Percentiles rank a stretch among this genome's conserved stretches.
These are phyloP conservation scores for Phyllachora maydis DNA, from an alignment of 2,329 filamentous ascomycete species.

Conservation along the genomic window DNA sequence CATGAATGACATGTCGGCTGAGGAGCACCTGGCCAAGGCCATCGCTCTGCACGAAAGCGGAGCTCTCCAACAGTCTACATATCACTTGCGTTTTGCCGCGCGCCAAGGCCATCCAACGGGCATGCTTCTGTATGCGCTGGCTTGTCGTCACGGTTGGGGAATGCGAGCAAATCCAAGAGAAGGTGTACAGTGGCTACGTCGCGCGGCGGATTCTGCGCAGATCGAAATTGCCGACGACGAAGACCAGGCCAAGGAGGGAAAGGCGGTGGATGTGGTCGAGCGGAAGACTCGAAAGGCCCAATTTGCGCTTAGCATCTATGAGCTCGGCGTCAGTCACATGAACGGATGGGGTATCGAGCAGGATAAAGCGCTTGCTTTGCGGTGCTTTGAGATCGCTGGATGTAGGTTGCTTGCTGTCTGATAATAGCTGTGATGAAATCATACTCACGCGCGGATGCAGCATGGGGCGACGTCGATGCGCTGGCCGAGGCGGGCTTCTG, in stretches of 20 bases:
- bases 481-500: constrained; percentile 90
- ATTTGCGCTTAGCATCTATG: constrained; percentile 88
- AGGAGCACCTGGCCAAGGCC: constrained; percentile 78
- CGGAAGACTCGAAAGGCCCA: constrained; percentile 75
- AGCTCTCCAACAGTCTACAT: constrained; percentile 80
- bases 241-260: constrained; percentile 39
- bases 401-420: constrained; percentile 25
- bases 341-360: constrained; percentile 96
- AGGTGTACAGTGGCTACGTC: constrained; percentile 79
- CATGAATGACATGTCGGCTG: constrained; percentile 50
- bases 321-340: constrained; percentile 90
- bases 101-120: constrained; percentile 71
- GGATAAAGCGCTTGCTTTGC: constrained; percentile 68
- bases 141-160: constrained; percentile 92
- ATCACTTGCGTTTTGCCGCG: constrained; percentile 80
- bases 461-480: constrained; percentile 89
- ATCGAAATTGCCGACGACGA: constrained; percentile 72
- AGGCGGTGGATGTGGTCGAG: constrained; percentile 43
- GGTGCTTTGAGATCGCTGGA: constrained; percentile 92
- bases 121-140: constrained; percentile 90
- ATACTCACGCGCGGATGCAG: constrained; percentile 19
- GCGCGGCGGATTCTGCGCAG: constrained; percentile 69
- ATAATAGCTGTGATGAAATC: not conserved
- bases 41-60: constrained; percentile 81
- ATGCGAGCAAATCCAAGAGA: constrained; percentile 85